Conservation (phyloP, 805 yeast genomes). For the Tetrapisispora phaffii region DNA sequence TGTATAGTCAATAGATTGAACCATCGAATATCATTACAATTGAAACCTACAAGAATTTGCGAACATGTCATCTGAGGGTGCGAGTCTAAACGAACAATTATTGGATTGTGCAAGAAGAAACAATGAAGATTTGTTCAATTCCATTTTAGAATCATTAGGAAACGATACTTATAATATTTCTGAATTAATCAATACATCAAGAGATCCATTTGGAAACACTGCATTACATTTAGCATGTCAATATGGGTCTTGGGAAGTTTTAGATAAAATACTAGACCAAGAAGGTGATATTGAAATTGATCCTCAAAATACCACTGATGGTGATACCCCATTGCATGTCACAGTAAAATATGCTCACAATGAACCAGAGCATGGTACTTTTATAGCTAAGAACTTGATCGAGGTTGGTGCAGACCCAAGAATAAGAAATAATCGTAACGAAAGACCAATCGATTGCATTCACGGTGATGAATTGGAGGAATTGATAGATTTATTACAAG, state of each 20-base stretch:
- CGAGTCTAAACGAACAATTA: constrained; percentile 66
- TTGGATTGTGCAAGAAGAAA: constrained; percentile 83
- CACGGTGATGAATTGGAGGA: constrained; percentile 43
- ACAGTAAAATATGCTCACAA: constrained; percentile 69
- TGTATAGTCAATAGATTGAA: no score
- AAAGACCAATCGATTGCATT: constrained; percentile 67
- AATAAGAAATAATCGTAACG: constrained; percentile 47
- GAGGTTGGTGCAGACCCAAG: constrained; percentile 89
- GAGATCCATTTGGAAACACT: constrained; percentile 69
- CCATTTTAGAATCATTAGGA: constrained; percentile 39
- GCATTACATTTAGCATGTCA: constrained; percentile 75
- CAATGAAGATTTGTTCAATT: constrained; percentile 62
- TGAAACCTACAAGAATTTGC: no score
- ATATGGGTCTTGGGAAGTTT: constrained; percentile 76
- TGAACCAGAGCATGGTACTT: constrained; percentile 79
- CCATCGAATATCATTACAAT: no score
- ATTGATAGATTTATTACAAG: constrained; percentile 55
- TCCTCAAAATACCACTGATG: constrained; percentile 58
- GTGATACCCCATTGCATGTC: constrained; percentile 82
- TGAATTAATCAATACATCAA: constrained; percentile 54
- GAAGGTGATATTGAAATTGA: constrained; percentile 83
- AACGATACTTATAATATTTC: constrained; percentile 31
- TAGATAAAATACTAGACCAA: constrained; percentile 72
- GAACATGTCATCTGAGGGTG: constrained; percentile 45
- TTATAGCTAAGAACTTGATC: constrained; percentile 65